Evolutionary conservation across 768 basidiomycete species (phyloP).

Genomic region (Rhodotorula taiwanensis): DNA sequence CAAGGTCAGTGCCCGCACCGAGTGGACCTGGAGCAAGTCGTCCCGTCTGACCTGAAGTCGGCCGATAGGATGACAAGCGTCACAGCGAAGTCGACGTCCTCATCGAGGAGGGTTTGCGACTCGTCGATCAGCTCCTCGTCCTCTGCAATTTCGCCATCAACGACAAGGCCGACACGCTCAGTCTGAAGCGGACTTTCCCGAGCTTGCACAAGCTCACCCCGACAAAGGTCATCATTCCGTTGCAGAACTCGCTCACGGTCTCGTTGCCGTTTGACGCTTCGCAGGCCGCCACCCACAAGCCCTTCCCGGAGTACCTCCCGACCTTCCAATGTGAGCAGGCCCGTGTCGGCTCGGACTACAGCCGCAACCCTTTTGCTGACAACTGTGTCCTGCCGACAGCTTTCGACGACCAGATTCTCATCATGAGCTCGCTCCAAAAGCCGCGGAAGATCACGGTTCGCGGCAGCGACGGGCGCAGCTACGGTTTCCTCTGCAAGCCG

Average conservation of each 20-base stretch:
- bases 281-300: constrained; percentile 55
- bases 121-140: constrained; percentile 32
- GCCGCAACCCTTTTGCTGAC: not conserved
- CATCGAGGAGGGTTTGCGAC: constrained; percentile 24
- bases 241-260: constrained; percentile 86
- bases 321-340: constrained; percentile 63
- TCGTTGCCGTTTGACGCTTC: constrained; percentile 69
- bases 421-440: constrained; percentile 85
- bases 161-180: constrained; percentile 26
- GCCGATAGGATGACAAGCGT: not conserved
- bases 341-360: no score
- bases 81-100: constrained; percentile 5
- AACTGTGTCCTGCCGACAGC: constrained; percentile 48
- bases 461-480: constrained; percentile 72
- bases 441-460: constrained; percentile 82
- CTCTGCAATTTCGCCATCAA: constrained; percentile 29
- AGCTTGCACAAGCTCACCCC: constrained; percentile 6
- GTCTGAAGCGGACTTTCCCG: constrained; percentile 30
- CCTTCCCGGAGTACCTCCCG: constrained; percentile 70
- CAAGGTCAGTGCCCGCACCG: constrained; percentile 28
- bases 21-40: not conserved
- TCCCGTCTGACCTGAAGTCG: not conserved
- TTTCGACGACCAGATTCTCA: constrained; percentile 71
- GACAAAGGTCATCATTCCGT: constrained; percentile 66
- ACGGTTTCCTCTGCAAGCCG: constrained; percentile 91